A percentile compares a stretch with the other conserved stretches of the same genome.
These are phyloP conservation scores for Leucocoprinus sp. DNA, from an alignment of 768 basidiomycete genomes.

Conservation along the genomic window DNA sequence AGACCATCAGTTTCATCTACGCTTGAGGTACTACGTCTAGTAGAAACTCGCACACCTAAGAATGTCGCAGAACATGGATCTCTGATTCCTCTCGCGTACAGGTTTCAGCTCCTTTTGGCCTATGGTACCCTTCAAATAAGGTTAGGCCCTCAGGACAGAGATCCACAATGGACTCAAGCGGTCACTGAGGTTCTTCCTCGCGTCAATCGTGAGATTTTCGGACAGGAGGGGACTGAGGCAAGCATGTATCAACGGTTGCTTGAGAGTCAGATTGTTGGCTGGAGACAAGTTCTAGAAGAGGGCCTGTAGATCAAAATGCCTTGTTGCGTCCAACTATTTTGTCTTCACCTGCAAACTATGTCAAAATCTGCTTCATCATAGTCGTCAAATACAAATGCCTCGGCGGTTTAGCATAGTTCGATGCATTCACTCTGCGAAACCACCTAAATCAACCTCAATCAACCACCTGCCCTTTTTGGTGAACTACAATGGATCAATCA, in stretches of 20 bases:
- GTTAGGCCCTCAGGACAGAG: slow-evolving; percentile 19
- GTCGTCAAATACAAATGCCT: neutral
- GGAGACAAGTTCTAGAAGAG: neutral
- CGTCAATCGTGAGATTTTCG: slow-evolving; percentile 17
- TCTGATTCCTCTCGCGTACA: slow-evolving; percentile 18
- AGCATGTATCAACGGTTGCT: slow-evolving; percentile 7
- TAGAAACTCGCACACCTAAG: neutral
- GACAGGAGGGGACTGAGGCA: slow-evolving; percentile 9
- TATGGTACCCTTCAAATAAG: slow-evolving; percentile 28
- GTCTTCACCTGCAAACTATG: too few relatives aligned
- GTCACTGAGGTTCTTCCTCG: slow-evolving; percentile 19
- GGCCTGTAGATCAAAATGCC: neutral
- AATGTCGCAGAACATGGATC: neutral
- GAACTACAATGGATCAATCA: neutral
- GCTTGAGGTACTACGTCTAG: slow-evolving; percentile 3
- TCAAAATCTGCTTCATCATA: neutral
- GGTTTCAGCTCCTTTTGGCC: slow-evolving; percentile 31
- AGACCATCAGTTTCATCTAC: neutral
- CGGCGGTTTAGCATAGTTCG: slow-evolving; percentile 30
- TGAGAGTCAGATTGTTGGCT: slow-evolving; percentile 4
- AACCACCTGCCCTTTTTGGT: slow-evolving; percentile 26
- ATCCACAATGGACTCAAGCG: slow-evolving; percentile 26
- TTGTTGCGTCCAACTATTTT: too few relatives aligned
- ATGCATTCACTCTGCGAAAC: slow-evolving; percentile 39
- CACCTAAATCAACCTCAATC: slow-evolving; percentile 51